A percentile compares a stretch with the other conserved stretches of the same genome.
These are phyloP conservation scores for Yarrowia osloensis DNA, from an alignment of 805 yeast genomes.

Conservation along the genomic window DNA sequence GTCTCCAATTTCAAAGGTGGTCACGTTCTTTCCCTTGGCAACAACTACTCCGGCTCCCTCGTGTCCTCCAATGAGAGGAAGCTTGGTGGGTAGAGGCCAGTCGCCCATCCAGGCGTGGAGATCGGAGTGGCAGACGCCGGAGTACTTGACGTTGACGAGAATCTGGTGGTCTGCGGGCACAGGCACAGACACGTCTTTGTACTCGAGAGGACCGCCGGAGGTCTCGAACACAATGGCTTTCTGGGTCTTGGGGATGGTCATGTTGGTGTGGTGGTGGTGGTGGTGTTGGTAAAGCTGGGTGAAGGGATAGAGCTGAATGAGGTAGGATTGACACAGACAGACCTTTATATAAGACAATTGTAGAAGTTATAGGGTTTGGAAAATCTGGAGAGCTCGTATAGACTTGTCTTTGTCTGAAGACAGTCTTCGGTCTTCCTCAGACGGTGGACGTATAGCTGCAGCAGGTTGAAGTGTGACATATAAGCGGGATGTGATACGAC, in stretches of 20 bases:
- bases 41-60: conserved; percentile 89
- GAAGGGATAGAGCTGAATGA: no score
- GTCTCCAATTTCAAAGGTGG: conserved; percentile 75
- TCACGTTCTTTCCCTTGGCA: conserved; percentile 69
- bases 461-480: no score
- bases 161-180: conserved; percentile 74
- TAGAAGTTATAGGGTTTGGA: no score
- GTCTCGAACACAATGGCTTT: conserved; percentile 70
- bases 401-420: no score
- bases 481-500: no score
- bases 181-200: conserved; percentile 79
- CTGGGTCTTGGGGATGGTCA: conserved; percentile 60
- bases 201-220: conserved; percentile 61
- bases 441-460: no score
- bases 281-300: not conserved
- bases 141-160: conserved; percentile 76
- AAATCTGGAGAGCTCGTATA: no score
- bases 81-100: conserved; percentile 77
- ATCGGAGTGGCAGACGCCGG: conserved; percentile 94
- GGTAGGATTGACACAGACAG: no score
- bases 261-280: not conserved
- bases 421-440: no score
- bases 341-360: not conserved
- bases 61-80: conserved; percentile 84
- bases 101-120: conserved; percentile 94